Evolutionary conservation across 495 filamentous ascomycete genomes (phyloP), one percentile per base, ranked within the genome.

Genomic region (Glonium stellatum): DNA sequence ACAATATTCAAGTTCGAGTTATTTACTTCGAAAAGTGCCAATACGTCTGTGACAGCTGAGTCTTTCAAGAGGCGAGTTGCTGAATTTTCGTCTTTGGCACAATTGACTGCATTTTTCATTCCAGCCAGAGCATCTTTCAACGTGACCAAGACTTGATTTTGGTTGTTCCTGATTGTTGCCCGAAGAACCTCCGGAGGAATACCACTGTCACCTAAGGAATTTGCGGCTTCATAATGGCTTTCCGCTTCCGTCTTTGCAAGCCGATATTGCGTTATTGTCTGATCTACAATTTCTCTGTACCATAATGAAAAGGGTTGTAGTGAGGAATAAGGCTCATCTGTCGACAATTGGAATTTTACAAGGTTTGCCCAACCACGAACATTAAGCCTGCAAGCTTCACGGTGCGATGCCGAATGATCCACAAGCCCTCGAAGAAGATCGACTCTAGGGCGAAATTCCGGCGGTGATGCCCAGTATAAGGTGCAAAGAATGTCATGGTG

Each of bases 401-500:
- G 83, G 70, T 98, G 93, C 3, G 92, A 95, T 35, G 66, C 84
- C 19, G 82, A 80, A 21, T 92, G 84, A 57, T 86, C 74, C n/a
- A 97, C 87, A 0, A 97, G 80, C 60, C 87, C 80, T 54, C 84
- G 84, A 15, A 98, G 84, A 13, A 86, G 77, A 56, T 85, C 79
- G 5, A 91, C 62, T 31, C 83, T 80, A 25, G 89, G 90, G 25
- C 92, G 79, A 52, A 82, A 80, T 19, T 79, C 77, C 19, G 84
- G 74, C 34, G 92, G 91, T 18, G 90, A 86, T 11, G 81, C 86
- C 84, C 85, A 96, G 73, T 90, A 96, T 35, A 98, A 78, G 1
- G 88, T 92, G 62, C 87, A 90, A 1, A 98, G 81, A 48, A 98
- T 80, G 69, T 97, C 90, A 67, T 96, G 90, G 63, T 98, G 92